Base-by-base conservation (phyloP, 2,329 filamentous ascomycete species). In the Epichloe bromicola region DNA sequence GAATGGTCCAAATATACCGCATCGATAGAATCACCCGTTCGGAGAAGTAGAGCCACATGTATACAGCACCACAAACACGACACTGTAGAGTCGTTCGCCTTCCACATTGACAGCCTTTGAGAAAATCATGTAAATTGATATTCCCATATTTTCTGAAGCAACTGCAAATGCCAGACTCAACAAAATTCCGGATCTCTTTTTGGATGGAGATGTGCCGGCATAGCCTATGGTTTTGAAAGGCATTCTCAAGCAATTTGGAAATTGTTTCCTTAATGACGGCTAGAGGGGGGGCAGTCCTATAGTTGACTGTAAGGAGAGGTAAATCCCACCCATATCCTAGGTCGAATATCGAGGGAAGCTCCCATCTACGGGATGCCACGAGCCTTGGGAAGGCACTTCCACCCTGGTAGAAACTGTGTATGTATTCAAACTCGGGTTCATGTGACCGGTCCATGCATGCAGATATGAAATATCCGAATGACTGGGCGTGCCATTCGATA, bases 31-130 rank as follows among this genome's bases (percentile, higher is more conserved):
- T 26, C 6, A 51, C 14, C 19, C n/a, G n/a, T 4, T 14, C 19
- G 0, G 1, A 3, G 12, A 30, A 4, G n/a, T 12, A 30, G 5
- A 7, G 19, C 37, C 43, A 51, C 23, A 43, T 43, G 44, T 37
- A 51, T 5, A 42, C 14, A 12, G 44, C 43, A 46, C 43, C 49
- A 17, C 49, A 51, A 30, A 47, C 37, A 12, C 49, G 43, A 30
- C 49, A 51, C 17, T 50, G 37, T 3, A 51, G 30, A 1, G 15
- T 33, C 5, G 0, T 40, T 46, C 37, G 26, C 19, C 36, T n/a
- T 17, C 36, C 17, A 50, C 36, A 40, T 3, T n/a, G 19, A 12
- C 36, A 46, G 30, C 12, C 15, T n/a, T 44, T 3, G 12, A 23
- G 14, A 15, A 17, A 2, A 37, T 19, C 5, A 11, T 0, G 1